phyloP scores from a whole-genome alignment of 2,329 filamentous ascomycete species.

The Didymella pomorum region DNA sequence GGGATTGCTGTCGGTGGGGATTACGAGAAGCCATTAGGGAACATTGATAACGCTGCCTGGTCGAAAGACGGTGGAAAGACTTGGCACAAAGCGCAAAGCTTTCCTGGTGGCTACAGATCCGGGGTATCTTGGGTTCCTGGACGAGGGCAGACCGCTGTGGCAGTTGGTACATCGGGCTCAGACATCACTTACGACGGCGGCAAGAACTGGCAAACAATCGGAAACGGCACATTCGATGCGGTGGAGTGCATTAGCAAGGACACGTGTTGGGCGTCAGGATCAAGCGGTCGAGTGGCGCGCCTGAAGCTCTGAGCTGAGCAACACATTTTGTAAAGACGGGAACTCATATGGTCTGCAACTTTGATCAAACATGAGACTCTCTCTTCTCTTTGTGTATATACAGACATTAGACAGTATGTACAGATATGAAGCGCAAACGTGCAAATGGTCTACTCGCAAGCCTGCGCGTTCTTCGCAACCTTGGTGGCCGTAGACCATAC shows the following conservation, averaged over 20 bases:
- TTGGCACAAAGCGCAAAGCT: conserved; percentile 33
- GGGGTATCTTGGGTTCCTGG: conserved; percentile 38
- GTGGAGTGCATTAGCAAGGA: conserved; percentile 32
- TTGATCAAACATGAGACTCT: neutral
- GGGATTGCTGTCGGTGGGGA: conserved; percentile 42
- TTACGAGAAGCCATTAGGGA: conserved; percentile 32
- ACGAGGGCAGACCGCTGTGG: conserved; percentile 26
- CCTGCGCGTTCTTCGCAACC: conserved; percentile 26
- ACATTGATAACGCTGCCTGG: conserved; percentile 34
- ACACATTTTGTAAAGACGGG: too few relatives aligned
- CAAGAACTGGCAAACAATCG: conserved; percentile 33
- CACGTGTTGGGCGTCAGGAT: conserved; percentile 41
- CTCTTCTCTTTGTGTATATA: neutral
- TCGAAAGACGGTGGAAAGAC: conserved; percentile 35
- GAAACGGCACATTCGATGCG: conserved; percentile 41
- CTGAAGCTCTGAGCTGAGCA: conserved; percentile 9
- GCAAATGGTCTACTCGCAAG: conserved; percentile 12
- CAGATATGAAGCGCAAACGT: neutral
- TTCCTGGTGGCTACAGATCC: conserved; percentile 39
- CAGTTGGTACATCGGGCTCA: conserved; percentile 40
- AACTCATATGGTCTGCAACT: neutral
- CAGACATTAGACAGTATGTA: conserved; percentile 5
- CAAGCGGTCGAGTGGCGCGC: conserved; percentile 31
- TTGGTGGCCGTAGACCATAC: conserved; percentile 21
- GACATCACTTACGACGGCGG: conserved; percentile 42